Evolutionary conservation across 116 monocot species (phyloP).

Genomic region (Thalassia testudinum): DNA sequence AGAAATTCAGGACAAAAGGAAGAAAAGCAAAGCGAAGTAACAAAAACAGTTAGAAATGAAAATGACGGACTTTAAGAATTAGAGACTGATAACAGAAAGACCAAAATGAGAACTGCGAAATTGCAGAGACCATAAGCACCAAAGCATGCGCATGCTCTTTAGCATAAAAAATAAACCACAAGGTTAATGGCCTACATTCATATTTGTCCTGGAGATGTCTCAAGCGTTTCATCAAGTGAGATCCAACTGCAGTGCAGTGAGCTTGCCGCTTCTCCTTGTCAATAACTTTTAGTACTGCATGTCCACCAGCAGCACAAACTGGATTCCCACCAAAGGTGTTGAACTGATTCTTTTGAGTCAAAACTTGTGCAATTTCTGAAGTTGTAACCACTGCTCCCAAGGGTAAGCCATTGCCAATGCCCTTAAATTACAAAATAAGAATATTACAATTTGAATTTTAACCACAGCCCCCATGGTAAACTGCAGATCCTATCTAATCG

Average conservation of each 20-base stretch:
- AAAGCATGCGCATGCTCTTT: too few species aligned
- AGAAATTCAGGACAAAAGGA: neutral
- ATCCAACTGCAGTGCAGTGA: constrained; percentile 72
- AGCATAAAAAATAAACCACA: too few species aligned
- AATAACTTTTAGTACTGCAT: constrained; percentile 77
- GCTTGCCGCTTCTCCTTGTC: constrained; percentile 87
- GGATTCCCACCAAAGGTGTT: constrained; percentile 98
- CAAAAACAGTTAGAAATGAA: neutral
- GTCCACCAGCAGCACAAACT: constrained; percentile 85
- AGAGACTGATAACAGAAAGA: too few species aligned
- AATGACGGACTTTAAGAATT: too few species aligned
- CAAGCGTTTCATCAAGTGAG: constrained; percentile 58
- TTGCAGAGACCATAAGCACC: too few species aligned
- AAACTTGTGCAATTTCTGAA: constrained; percentile 82
- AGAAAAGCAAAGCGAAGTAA: too few species aligned
- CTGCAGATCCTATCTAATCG: too few species aligned
- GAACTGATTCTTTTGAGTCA: constrained; percentile 81
- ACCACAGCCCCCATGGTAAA: too few species aligned
- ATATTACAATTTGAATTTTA: too few species aligned
- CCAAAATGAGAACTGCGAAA: too few species aligned
- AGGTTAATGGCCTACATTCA: constrained; percentile 36
- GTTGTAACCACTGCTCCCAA: constrained; percentile 95
- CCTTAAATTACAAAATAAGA: constrained; percentile 21
- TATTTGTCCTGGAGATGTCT: constrained; percentile 67
- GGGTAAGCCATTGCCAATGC: constrained; percentile 94